Conservation (phyloP, 495 filamentous ascomycete genomes). For the Letharia lupina region DNA sequence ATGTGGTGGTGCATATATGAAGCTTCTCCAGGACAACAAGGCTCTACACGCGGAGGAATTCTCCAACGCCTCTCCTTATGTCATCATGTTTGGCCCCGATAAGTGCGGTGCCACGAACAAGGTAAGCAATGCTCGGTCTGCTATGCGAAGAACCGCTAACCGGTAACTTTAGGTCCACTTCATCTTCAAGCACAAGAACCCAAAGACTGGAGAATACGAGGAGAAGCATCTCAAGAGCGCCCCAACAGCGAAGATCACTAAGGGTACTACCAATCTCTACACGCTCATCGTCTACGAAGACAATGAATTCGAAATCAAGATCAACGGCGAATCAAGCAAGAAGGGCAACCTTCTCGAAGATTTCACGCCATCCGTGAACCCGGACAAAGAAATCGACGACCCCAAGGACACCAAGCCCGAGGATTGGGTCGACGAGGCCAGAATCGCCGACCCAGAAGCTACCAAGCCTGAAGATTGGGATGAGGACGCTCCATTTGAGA, state of each 20-base stretch:
- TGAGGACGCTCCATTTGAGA: slow-evolving; percentile 94
- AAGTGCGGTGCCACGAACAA: slow-evolving; percentile 99
- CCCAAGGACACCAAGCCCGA: slow-evolving; percentile 90
- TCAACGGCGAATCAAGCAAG: slow-evolving; percentile 79
- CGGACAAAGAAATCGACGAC: slow-evolving; percentile 92
- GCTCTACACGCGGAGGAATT: slow-evolving; percentile 96
- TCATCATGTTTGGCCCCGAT: slow-evolving; percentile 99
- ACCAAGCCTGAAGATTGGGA: slow-evolving; percentile 98
- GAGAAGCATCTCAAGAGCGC: slow-evolving; percentile 94
- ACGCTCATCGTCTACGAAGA: slow-evolving; percentile 92
- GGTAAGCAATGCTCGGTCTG: slow-evolving; percentile 34
- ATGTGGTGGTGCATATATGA: slow-evolving; percentile 98
- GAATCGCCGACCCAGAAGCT: slow-evolving; percentile 86
- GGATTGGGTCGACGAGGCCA: slow-evolving; percentile 88
- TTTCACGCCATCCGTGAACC: slow-evolving; percentile 90
- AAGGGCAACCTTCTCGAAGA: slow-evolving; percentile 89
- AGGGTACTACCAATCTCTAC: slow-evolving; percentile 79
- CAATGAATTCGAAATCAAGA: slow-evolving; percentile 85
- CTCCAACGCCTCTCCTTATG: slow-evolving; percentile 92
- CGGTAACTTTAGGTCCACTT: slow-evolving; percentile 71
- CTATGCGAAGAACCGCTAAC: background rate
- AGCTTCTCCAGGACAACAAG: slow-evolving; percentile 97
- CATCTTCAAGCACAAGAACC: slow-evolving; percentile 99
- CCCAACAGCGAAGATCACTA: slow-evolving; percentile 76
- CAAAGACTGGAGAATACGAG: slow-evolving; percentile 99